phyloP scores from a whole-genome alignment of 345 rosid species.

The Angophora floribunda region DNA sequence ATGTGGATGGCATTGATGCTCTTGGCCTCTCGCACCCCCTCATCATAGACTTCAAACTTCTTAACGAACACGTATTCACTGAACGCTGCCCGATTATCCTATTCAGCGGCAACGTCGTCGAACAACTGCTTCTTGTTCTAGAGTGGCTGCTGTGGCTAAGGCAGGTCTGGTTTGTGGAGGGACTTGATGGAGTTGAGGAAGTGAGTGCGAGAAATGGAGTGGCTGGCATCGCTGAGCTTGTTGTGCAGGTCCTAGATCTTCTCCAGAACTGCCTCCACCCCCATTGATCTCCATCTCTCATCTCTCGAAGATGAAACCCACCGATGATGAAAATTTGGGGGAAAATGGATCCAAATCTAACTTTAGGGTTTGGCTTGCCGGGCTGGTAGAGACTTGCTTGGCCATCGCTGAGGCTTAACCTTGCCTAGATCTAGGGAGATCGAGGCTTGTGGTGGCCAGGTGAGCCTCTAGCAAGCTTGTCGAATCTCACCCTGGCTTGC shows the following conservation, averaged over 20 bases:
- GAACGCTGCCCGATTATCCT: constrained; percentile 12
- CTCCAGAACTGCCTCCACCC: constrained; percentile 74
- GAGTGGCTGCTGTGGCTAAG: not conserved
- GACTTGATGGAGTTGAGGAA: constrained; percentile 61
- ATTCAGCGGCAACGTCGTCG: constrained; percentile 3
- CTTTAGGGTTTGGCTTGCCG: constrained; percentile 2
- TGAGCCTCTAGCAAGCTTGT: too few relatives aligned
- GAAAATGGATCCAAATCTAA: not conserved
- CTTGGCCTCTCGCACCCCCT: constrained; percentile 75
- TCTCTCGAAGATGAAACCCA: constrained; percentile 11
- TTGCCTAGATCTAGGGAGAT: too few relatives aligned
- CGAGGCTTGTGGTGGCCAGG: too few relatives aligned
- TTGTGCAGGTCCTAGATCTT: constrained; percentile 95
- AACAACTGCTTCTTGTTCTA: not conserved
- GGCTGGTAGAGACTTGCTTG: too few relatives aligned
- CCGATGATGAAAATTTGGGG: not conserved
- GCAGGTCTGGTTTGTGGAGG: constrained; percentile 3
- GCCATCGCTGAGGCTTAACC: too few relatives aligned
- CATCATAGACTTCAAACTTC: constrained; percentile 49
- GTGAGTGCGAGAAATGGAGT: constrained; percentile 70
- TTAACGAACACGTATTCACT: constrained; percentile 73
- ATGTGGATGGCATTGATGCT: constrained; percentile 78
- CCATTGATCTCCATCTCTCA: constrained; percentile 92
- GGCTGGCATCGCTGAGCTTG: constrained; percentile 94
- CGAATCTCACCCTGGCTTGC: too few relatives aligned